phyloP scores from a whole-genome alignment of 345 rosid genomes.

The Gossypium thurberi region DNA sequence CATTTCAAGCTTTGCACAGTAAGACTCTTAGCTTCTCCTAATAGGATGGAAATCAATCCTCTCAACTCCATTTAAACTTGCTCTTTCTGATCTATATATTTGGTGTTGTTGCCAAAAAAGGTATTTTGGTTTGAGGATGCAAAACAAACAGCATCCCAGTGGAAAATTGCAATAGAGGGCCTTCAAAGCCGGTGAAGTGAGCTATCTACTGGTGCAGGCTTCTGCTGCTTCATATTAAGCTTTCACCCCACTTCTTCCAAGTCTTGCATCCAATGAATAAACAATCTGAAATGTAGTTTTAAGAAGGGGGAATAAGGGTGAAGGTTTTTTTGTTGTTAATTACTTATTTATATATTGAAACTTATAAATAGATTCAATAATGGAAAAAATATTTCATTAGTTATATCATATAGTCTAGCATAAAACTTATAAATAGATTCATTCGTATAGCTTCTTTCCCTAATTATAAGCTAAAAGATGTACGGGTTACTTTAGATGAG shows the following conservation, averaged over 20 bases:
- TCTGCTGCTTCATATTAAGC: neutral
- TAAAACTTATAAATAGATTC: no score
- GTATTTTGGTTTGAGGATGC: slow-evolving; percentile 80
- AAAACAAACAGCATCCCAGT: slow-evolving; percentile 81
- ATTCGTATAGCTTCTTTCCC: no score
- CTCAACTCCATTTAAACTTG: no score
- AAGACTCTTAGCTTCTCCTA: no score
- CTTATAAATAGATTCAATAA: no score
- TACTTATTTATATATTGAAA: neutral
- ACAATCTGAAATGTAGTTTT: slow-evolving; percentile 3
- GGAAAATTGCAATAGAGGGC: slow-evolving; percentile 92
- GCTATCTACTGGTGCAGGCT: slow-evolving; percentile 18
- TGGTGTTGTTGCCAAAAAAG: slow-evolving; percentile 78
- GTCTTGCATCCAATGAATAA: slow-evolving; percentile 8
- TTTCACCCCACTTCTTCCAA: neutral
- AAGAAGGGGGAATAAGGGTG: neutral
- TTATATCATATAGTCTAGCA: no score
- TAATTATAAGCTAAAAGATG: no score
- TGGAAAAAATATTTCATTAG: no score
- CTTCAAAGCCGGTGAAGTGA: slow-evolving; percentile 65
- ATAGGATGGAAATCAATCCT: no score
- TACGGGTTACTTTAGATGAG: no score
- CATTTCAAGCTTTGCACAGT: no score
- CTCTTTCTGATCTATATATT: slow-evolving; percentile 13
- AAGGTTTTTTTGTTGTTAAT: slow-evolving; percentile 11